Percentiles rank a stretch among this genome's conserved stretches.
phyloP scores from a whole-genome alignment of 441 rosid genomes.

The Adansonia madagascariensis region DNA sequence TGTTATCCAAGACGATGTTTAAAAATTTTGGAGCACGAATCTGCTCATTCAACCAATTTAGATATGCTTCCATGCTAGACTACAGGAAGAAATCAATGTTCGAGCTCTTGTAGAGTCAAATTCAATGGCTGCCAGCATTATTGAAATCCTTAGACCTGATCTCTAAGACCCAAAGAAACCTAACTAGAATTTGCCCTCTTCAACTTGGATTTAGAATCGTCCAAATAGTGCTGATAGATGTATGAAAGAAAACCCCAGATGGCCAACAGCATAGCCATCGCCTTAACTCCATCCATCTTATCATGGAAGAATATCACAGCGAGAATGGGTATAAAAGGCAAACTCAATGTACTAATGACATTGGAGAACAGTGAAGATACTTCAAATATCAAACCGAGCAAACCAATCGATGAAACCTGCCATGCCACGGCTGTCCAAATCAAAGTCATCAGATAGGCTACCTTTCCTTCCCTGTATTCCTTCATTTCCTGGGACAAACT shows the following conservation, averaged over 20 bases:
- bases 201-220: slow-evolving; percentile 35
- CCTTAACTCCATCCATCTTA: slow-evolving; percentile 56
- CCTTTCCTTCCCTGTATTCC: slow-evolving; percentile 37
- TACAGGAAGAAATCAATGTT: too few relatives aligned
- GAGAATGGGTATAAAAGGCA: slow-evolving; percentile 54
- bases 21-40: too few relatives aligned
- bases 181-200: background rate
- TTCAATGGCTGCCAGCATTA: background rate
- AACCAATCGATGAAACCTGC: slow-evolving; percentile 52
- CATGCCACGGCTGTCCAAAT: slow-evolving; percentile 56
- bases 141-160: background rate
- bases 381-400: slow-evolving; percentile 52
- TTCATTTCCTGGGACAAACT: slow-evolving; percentile 45
- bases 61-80: too few relatives aligned
- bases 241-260: slow-evolving; percentile 62
- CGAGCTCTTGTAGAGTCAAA: background rate
- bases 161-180: slow-evolving; percentile 15
- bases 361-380: slow-evolving; percentile 61
- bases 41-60: too few relatives aligned
- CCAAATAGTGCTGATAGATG: slow-evolving; percentile 55
- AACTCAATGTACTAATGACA: slow-evolving; percentile 46
- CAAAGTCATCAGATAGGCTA: slow-evolving; percentile 51
- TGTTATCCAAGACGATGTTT: too few relatives aligned
- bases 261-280: slow-evolving; percentile 52
- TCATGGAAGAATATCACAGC: slow-evolving; percentile 55